Evolutionary conservation across 2,329 filamentous ascomycete species (phyloP).

Genomic region (Fusarium coffeatum): DNA sequence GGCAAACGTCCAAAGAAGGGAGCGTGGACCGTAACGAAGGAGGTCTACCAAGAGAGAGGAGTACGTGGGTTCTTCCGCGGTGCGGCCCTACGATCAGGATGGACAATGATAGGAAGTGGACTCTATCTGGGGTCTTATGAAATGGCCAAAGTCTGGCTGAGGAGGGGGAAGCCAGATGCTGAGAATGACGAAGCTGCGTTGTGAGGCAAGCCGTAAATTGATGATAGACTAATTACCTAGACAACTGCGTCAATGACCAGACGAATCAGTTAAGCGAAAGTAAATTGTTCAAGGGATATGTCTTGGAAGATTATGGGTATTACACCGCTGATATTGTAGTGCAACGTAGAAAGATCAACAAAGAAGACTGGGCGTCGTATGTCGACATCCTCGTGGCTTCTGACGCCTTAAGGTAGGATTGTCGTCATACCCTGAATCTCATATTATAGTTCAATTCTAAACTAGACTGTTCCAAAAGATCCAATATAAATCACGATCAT

Average conservation of each 20-base stretch:
- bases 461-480: not conserved
- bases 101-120: conserved; percentile 86
- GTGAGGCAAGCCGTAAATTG: conserved; percentile 15
- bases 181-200: conserved; percentile 52
- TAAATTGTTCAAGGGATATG: not conserved
- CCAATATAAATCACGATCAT: not conserved
- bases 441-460: not conserved
- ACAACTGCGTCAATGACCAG: not conserved
- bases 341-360: conserved; percentile 14
- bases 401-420: conserved; percentile 38
- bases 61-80: conserved; percentile 81
- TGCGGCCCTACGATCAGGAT: conserved; percentile 76
- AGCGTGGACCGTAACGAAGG: conserved; percentile 69
- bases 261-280: not conserved
- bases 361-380: conserved; percentile 29
- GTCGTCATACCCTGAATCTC: conserved; percentile 10
- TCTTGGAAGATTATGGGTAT: not conserved
- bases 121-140: conserved; percentile 91
- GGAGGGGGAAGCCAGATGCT: conserved; percentile 54
- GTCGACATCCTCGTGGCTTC: conserved; percentile 46
- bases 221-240: conserved; percentile 11
- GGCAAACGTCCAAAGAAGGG: conserved; percentile 53
- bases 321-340: not conserved
- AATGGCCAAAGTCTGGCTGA: conserved; percentile 75
- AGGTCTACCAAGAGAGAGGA: conserved; percentile 75